Evolutionary conservation across 2,329 filamentous ascomycete genomes (phyloP).

Genomic region (Clonostachys rosea): DNA sequence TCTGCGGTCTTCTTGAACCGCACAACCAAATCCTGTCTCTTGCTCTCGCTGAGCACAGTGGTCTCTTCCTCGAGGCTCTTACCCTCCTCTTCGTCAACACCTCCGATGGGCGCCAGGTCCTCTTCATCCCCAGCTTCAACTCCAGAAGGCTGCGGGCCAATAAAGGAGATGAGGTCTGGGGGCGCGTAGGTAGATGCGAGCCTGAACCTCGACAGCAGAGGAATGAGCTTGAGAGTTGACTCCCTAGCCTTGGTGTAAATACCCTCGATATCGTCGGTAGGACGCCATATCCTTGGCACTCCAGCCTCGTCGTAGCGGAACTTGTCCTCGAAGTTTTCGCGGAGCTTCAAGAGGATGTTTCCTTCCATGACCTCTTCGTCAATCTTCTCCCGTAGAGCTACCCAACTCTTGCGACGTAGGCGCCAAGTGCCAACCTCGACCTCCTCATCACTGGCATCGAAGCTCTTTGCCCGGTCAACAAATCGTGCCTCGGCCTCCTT

Average conservation of each 20-base stretch:
- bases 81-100: slow-evolving; percentile 89
- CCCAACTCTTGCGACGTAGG: slow-evolving; percentile 90
- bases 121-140: slow-evolving; percentile 84
- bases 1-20: slow-evolving; percentile 98
- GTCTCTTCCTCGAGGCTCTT: slow-evolving; percentile 96
- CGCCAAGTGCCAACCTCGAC: slow-evolving; percentile 92
- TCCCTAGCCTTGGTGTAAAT: slow-evolving; percentile 89
- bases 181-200: slow-evolving; percentile 68
- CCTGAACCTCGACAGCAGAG: slow-evolving; percentile 80
- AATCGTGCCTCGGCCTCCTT: slow-evolving; percentile 82
- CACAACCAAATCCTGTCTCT: slow-evolving; percentile 85
- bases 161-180: slow-evolving; percentile 80
- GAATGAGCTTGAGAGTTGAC: slow-evolving; percentile 86
- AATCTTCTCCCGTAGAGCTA: slow-evolving; percentile 80
- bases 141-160: slow-evolving; percentile 71
- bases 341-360: slow-evolving; percentile 88
- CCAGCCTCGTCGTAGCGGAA: slow-evolving; percentile 96
- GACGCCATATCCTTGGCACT: slow-evolving; percentile 94
- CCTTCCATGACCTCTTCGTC: slow-evolving; percentile 98
- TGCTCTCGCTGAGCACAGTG: slow-evolving; percentile 85
- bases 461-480: slow-evolving; percentile 83
- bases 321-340: slow-evolving; percentile 98
- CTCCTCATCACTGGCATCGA: slow-evolving; percentile 87
- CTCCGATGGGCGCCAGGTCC: slow-evolving; percentile 82
- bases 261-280: slow-evolving; percentile 94